Evolutionary conservation across 1,284 basidiomycete species (phyloP).

Genomic region (Schizophyllum amplum): DNA sequence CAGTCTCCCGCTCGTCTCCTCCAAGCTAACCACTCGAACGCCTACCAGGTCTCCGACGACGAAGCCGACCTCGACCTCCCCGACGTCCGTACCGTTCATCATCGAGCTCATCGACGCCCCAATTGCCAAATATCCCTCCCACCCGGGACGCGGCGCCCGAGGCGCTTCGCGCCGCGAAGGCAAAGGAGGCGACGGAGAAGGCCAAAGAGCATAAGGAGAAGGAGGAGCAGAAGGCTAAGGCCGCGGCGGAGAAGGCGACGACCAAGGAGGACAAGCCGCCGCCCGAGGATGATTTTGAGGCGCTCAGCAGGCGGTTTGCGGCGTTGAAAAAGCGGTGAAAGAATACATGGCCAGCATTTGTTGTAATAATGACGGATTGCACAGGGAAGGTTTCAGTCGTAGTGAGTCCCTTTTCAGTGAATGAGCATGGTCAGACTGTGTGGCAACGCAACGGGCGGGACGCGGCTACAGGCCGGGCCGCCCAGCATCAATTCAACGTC

Average conservation of each 20-base stretch:
- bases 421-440: no score
- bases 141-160: constrained; percentile 27
- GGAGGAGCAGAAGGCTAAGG: constrained; percentile 12
- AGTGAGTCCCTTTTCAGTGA: no score
- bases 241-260: constrained; percentile 13
- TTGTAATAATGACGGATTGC: no score
- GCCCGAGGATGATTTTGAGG: constrained; percentile 62
- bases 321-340: constrained; percentile 68
- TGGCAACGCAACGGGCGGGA: no score
- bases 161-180: not conserved
- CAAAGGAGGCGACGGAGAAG: constrained; percentile 16
- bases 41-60: not conserved
- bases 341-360: not conserved
- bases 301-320: constrained; percentile 66
- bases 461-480: no score
- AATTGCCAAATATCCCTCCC: constrained; percentile 40
- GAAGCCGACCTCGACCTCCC: not conserved
- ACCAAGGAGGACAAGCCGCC: constrained; percentile 25
- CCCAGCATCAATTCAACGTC: no score
- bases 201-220: constrained; percentile 13
- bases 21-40: no score
- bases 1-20: no score
- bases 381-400: no score
- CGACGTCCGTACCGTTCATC: not conserved
- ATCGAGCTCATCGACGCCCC: constrained; percentile 13